phyloP scores from a whole-genome alignment of 306 rosid species.

The Quercus rubra region DNA sequence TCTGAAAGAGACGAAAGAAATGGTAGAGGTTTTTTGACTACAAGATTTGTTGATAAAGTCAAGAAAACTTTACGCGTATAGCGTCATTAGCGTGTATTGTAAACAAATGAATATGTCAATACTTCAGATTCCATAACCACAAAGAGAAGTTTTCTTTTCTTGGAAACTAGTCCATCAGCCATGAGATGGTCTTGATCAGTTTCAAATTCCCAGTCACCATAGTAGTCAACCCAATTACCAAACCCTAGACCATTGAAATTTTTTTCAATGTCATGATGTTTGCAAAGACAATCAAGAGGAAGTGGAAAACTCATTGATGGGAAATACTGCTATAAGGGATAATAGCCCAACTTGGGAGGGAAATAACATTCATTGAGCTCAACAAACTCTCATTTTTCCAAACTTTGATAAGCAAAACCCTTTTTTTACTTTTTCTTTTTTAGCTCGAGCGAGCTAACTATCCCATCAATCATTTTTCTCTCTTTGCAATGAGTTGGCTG shows the following conservation, averaged over 20 bases:
- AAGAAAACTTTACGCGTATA: constrained; percentile 5
- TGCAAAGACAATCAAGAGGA: not conserved
- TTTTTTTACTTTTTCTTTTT: too few species aligned
- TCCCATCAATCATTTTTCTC: too few species aligned
- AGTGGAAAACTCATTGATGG: too few species aligned
- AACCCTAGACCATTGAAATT: not conserved
- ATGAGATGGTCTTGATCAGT: not conserved
- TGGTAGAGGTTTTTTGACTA: not conserved
- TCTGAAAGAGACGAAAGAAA: not conserved
- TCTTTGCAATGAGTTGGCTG: too few species aligned
- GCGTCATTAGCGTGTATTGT: not conserved
- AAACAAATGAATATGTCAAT: not conserved
- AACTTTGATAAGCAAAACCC: too few species aligned
- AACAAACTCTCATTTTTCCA: too few species aligned
- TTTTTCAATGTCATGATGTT: not conserved
- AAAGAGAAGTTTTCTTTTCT: too few species aligned
- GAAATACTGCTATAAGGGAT: too few species aligned
- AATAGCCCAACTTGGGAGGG: too few species aligned
- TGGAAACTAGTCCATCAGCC: too few species aligned
- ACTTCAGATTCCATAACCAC: constrained; percentile 1
- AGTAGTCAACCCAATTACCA: constrained; percentile 12
- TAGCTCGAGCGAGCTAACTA: too few species aligned
- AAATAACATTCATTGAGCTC: too few species aligned
- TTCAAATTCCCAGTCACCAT: not conserved
- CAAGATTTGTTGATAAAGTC: not conserved